These are phyloP conservation scores for Aspergillus mulundensis DNA, from an alignment of 495 filamentous ascomycete species.

Conservation along the genomic window DNA sequence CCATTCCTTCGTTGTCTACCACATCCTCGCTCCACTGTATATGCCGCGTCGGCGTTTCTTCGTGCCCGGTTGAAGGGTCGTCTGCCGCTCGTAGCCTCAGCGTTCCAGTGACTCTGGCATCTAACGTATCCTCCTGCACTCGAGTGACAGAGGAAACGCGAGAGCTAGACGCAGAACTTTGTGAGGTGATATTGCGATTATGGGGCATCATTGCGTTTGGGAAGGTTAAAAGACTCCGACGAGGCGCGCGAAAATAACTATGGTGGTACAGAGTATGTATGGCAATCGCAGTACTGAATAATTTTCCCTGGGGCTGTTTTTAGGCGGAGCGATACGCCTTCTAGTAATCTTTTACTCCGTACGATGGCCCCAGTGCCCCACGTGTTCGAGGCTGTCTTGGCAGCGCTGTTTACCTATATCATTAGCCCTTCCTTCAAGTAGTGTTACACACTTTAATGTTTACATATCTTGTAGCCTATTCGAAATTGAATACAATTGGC, in stretches of 20 bases:
- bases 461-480: conserved; percentile 4
- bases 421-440: neutral
- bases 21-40: conserved; percentile 94
- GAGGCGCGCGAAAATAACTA: too few species aligned
- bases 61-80: conserved; percentile 4
- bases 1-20: conserved; percentile 93
- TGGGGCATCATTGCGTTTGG: conserved; percentile 24
- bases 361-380: neutral
- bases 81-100: conserved; percentile 38
- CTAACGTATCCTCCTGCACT: conserved; percentile 14
- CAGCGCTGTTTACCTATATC: too few species aligned
- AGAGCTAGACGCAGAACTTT: conserved; percentile 12
- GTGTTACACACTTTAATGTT: neutral
- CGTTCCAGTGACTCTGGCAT: conserved; percentile 22
- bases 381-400: neutral
- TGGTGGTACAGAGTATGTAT: too few species aligned
- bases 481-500: neutral
- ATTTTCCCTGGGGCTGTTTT: too few species aligned
- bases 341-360: too few species aligned
- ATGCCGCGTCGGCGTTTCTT: conserved; percentile 33
- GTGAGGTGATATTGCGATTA: conserved; percentile 21
- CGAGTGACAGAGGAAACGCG: conserved; percentile 19
- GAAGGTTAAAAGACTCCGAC: too few species aligned
- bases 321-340: too few species aligned
- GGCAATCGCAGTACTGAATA: too few species aligned